Conservation (phyloP, 306 rosid species). For the Dryas octopetala region DNA sequence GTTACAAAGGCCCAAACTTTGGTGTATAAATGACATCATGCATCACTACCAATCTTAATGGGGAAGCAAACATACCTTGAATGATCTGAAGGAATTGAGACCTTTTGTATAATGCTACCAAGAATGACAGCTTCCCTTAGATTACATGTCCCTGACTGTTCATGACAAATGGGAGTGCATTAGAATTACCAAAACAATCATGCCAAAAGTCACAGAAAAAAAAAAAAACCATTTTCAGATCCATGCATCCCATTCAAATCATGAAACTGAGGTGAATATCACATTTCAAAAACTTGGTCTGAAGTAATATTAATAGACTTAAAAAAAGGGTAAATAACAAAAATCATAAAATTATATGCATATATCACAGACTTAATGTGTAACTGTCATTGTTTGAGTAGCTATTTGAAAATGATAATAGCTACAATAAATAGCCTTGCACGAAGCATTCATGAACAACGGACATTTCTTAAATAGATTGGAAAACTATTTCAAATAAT, state of each 20-base stretch:
- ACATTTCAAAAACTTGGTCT: background rate
- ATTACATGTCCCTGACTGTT: constrained; percentile 78
- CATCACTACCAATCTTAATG: background rate
- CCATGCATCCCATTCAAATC: background rate
- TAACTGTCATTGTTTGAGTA: too few relatives aligned
- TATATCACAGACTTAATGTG: too few relatives aligned
- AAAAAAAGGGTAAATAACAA: background rate
- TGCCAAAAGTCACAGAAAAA: background rate
- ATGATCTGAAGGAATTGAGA: constrained; percentile 87
- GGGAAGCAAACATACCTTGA: constrained; percentile 60
- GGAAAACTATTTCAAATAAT: background rate
- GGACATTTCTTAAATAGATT: background rate
- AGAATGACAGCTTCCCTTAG: constrained; percentile 91
- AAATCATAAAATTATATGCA: background rate
- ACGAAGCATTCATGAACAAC: background rate
- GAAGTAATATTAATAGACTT: background rate
- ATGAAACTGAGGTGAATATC: background rate
- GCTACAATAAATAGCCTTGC: background rate
- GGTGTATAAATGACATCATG: background rate
- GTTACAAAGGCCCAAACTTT: background rate
- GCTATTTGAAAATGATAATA: too few relatives aligned
- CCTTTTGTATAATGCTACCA: constrained; percentile 84
- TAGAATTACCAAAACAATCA: background rate
- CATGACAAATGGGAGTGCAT: constrained; percentile 24
- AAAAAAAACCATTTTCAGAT: background rate